Base-by-base conservation (phyloP, 768 basidiomycete species). In the Mycena venus region DNA sequence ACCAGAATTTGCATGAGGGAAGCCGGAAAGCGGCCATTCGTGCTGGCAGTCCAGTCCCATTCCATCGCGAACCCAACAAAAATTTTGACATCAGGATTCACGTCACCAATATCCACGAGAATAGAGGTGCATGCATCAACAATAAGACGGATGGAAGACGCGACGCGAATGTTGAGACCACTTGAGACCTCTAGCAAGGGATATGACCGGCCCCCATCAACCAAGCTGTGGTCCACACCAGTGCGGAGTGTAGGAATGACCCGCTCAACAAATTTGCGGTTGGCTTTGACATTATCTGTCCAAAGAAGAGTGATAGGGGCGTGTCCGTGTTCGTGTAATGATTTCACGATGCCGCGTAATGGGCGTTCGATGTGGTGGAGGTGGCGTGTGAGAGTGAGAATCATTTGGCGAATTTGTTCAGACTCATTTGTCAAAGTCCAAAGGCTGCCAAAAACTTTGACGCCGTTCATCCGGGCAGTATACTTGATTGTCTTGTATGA, bases 401-500 rank as follows among this genome's bases (percentile, higher is more conserved):
- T 12, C 63, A 65, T 65, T 34, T 67, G 67, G 2, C 67, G 40
- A 15, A 60, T 27, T 25, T 67, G 47, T 49, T 49, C 47, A 4
- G 8, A 23, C 47, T 49, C 47, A n/a, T 49, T 49, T 4, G 38
- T 67, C 31, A 68, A 12, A 0, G 42, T 59, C 67, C 67, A 68
- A 27, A 60, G 67, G 36, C 58, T 68, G 4, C 58, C 67, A 29
- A 68, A 68, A 0, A 60, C 58, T 10, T 25, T 25, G 10, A 47
- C 58, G 6, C 67, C 67, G 17, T 68, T 19, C 15, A 68, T 14
- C 10, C 67, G 56, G 2, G 58, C 67, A 60, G 60, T 49, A 23
- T 60, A 68, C 23, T 68, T 68, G n/a, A 68, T 44, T 4, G 42
- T 44, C 19, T 68, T 68, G 42, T 14, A 68, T 1, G 67, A 68